Evolutionary conservation across 768 basidiomycete genomes (phyloP).

Genomic region (Trametes meyenii): DNA sequence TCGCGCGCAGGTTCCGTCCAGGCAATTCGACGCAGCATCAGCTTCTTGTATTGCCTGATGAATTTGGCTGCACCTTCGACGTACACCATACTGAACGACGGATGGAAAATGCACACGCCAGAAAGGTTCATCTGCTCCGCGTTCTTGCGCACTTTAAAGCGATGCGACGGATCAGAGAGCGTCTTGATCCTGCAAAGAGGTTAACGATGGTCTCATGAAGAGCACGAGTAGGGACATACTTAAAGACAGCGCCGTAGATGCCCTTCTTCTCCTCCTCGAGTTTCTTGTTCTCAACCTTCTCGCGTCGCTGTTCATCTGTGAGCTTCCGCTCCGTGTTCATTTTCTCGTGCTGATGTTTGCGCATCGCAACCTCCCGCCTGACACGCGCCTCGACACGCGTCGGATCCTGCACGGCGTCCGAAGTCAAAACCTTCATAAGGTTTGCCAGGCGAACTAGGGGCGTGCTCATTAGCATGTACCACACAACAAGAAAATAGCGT

Average conservation of each 20-base stretch:
- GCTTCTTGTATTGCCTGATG: slow-evolving; percentile 82
- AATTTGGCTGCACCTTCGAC: slow-evolving; percentile 91
- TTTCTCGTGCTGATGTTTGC: slow-evolving; percentile 89
- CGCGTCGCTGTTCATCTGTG: slow-evolving; percentile 84
- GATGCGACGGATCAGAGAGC: slow-evolving; percentile 89
- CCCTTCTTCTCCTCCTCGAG: slow-evolving; percentile 85
- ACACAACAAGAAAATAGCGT: not conserved
- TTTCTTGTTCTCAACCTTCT: slow-evolving; percentile 88
- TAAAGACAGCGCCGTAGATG: slow-evolving; percentile 84
- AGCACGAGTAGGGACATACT: slow-evolving; percentile 53
- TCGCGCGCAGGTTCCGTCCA: slow-evolving; percentile 94
- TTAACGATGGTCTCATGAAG: slow-evolving; percentile 1
- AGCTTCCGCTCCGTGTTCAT: slow-evolving; percentile 92
- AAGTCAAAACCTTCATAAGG: slow-evolving; percentile 96
- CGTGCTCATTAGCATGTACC: slow-evolving; percentile 11
- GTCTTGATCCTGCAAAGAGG: slow-evolving; percentile 68
- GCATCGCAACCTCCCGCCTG: slow-evolving; percentile 87
- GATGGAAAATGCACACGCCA: slow-evolving; percentile 90
- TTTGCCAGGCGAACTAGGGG: slow-evolving; percentile 85
- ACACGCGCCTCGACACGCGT: slow-evolving; percentile 97
- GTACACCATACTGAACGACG: slow-evolving; percentile 86
- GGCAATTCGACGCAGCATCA: slow-evolving; percentile 85
- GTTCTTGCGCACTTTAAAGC: slow-evolving; percentile 96
- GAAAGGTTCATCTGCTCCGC: slow-evolving; percentile 89
- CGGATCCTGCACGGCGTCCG: slow-evolving; percentile 96